phyloP scores from a whole-genome alignment of 2,329 filamentous ascomycete species.

The Colletotrichum melonis region DNA sequence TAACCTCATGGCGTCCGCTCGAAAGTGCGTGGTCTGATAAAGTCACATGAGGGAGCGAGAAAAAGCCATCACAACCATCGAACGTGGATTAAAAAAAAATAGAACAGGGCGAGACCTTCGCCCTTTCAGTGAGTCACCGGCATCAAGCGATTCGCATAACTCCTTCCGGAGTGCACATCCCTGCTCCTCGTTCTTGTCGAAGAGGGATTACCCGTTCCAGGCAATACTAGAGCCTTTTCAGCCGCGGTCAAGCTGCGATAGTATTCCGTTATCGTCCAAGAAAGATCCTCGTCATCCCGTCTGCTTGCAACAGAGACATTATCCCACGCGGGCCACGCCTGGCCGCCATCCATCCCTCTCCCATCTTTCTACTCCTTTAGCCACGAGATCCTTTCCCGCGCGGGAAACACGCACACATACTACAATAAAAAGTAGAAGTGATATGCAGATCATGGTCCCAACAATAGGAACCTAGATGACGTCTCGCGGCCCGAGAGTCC shows the following conservation, averaged over 20 bases:
- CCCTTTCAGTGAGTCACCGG: not conserved
- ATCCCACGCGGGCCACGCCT: not conserved
- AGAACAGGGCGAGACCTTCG: not conserved
- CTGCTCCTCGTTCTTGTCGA: not conserved
- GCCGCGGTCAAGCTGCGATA: not conserved
- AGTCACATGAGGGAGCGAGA: not conserved
- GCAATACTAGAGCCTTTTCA: not conserved
- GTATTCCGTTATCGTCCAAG: not conserved
- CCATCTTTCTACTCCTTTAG: not conserved
- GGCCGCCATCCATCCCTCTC: too few species aligned
- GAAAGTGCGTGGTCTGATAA: not conserved
- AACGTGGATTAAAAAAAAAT: not conserved
- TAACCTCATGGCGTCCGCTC: not conserved
- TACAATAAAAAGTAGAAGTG: not conserved
- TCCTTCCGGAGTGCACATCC: not conserved
- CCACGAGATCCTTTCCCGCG: not conserved
- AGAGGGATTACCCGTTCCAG: not conserved
- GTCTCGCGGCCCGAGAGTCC: constrained; percentile 7
- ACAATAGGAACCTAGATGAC: not conserved
- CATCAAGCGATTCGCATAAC: not conserved
- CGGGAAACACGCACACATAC: not conserved
- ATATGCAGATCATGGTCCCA: not conserved
- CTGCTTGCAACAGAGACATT: constrained; percentile 14
- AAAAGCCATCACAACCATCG: not conserved
- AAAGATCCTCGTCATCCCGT: not conserved